These are phyloP conservation scores for Psilocybe tampanensis DNA, from an alignment of 768 basidiomycete species.

Conservation along the genomic window DNA sequence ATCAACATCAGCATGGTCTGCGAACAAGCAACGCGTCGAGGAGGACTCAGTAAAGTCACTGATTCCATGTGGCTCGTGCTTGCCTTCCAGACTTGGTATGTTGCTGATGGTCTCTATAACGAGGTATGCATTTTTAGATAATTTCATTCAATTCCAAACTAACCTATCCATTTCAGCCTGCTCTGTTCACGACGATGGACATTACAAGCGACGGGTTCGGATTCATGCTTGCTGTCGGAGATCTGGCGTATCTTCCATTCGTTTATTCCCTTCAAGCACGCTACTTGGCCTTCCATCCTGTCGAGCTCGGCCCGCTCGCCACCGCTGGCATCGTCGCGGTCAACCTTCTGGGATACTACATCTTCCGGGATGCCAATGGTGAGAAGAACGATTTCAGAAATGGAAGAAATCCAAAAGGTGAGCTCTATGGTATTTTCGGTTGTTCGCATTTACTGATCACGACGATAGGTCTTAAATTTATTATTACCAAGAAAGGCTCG, in stretches of 20 bases:
- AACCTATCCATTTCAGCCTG: slow-evolving; percentile 51
- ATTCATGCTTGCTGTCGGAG: slow-evolving; percentile 95
- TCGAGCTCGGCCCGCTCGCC: slow-evolving; percentile 69
- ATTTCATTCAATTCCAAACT: not conserved
- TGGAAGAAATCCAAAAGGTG: slow-evolving; percentile 93
- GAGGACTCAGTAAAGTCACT: slow-evolving; percentile 65
- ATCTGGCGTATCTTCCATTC: slow-evolving; percentile 94
- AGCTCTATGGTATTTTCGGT: slow-evolving; percentile 17
- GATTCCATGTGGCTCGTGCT: slow-evolving; percentile 93
- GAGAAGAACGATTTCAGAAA: slow-evolving; percentile 97
- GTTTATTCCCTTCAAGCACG: slow-evolving; percentile 92
- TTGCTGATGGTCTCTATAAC: slow-evolving; percentile 85
- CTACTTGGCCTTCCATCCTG: slow-evolving; percentile 88
- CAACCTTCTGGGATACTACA: slow-evolving; percentile 81
- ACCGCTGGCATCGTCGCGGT: slow-evolving; percentile 61
- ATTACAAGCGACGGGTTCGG: slow-evolving; percentile 98
- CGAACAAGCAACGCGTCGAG: slow-evolving; percentile 83
- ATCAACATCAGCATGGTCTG: slow-evolving; percentile 91
- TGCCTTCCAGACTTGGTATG: slow-evolving; percentile 86
- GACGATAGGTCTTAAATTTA: slow-evolving; percentile 67
- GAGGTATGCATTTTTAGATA: slow-evolving; percentile 56
- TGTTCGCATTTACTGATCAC: not conserved
- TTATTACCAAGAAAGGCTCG: slow-evolving; percentile 83
- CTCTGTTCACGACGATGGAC: slow-evolving; percentile 95
- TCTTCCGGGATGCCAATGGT: slow-evolving; percentile 86